Percentiles rank a stretch among this genome's conserved stretches.
phyloP scores from a whole-genome alignment of 2,329 filamentous ascomycete species.

The Amauroascus verrucosus region DNA sequence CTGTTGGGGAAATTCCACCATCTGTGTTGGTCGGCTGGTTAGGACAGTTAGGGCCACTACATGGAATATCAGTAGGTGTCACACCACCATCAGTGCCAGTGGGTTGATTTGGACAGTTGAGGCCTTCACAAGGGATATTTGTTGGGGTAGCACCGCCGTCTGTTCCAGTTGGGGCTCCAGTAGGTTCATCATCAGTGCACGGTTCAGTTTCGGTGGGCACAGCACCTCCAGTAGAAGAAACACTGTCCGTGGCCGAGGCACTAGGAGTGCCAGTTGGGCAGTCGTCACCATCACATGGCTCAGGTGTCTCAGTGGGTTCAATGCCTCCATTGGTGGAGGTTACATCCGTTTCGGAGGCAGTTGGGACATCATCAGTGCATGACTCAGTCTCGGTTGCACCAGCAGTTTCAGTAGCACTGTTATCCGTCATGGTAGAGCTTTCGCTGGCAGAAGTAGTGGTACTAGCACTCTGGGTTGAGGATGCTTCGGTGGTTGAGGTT shows the following conservation, averaged over 20 bases:
- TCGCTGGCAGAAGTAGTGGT: not conserved
- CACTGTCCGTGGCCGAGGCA: too few species aligned
- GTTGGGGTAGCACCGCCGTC: not conserved
- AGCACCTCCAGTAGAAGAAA: not conserved
- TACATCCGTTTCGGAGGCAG: not conserved
- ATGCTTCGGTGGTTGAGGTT: not conserved
- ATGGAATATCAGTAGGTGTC: not conserved
- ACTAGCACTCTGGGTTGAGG: not conserved
- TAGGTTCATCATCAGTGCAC: not conserved
- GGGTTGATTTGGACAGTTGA: not conserved
- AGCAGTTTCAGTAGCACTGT: not conserved
- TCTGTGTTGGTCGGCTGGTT: not conserved
- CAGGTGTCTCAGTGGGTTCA: not conserved
- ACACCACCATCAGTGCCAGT: not conserved
- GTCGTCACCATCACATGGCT: conserved; percentile 1
- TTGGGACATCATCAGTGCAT: not conserved
- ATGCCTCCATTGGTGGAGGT: not conserved
- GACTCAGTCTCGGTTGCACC: not conserved
- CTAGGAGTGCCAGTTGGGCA: not conserved
- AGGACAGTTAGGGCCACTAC: not conserved
- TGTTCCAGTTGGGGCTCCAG: not conserved
- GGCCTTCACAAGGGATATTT: not conserved
- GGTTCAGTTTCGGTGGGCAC: not conserved
- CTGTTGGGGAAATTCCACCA: not conserved
- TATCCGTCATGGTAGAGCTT: not conserved